Conservation (phyloP, 2,329 filamentous ascomycete species). For the Claviceps digitariae region DNA sequence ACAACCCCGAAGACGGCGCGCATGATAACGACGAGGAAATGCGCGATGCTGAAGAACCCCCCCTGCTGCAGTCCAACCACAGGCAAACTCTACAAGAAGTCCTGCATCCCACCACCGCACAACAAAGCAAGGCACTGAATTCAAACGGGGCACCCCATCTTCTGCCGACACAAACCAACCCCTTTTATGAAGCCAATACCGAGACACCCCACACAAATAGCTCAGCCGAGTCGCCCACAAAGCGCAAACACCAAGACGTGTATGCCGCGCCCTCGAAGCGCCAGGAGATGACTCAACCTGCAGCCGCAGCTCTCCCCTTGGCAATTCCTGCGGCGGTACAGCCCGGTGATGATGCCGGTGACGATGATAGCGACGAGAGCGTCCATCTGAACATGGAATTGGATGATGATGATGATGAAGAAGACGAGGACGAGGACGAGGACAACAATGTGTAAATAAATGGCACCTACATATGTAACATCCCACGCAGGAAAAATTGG, state of each 20-base stretch:
- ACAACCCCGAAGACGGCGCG: constrained; percentile 10
- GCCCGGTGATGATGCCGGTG: constrained; percentile 26
- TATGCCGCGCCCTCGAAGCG: constrained; percentile 24
- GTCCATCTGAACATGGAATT: constrained; percentile 47
- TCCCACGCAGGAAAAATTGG: neutral
- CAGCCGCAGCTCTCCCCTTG: constrained; percentile 4
- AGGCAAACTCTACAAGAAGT: neutral
- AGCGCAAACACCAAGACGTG: constrained; percentile 26
- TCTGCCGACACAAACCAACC: constrained; percentile 21
- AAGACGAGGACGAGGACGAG: constrained; percentile 29
- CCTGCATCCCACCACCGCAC: constrained; percentile 10
- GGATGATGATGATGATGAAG: constrained; percentile 37
- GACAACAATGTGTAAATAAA: constrained; percentile 14
- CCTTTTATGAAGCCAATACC: constrained; percentile 23
- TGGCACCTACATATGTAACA: neutral
- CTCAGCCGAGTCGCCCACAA: constrained; percentile 17
- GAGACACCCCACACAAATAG: constrained; percentile 5
- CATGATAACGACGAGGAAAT: constrained; percentile 9
- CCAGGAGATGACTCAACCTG: constrained; percentile 23
- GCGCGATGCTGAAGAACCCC: neutral
- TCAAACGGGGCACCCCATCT: constrained; percentile 13
- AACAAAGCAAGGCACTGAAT: constrained; percentile 9
- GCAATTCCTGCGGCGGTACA: constrained; percentile 10
- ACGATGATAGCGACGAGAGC: constrained; percentile 33
- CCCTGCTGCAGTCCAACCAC: neutral